These are phyloP conservation scores for Cetraspora pellucida DNA, from an alignment of 192 early-diverging fungal genomes.

Conservation along the genomic window DNA sequence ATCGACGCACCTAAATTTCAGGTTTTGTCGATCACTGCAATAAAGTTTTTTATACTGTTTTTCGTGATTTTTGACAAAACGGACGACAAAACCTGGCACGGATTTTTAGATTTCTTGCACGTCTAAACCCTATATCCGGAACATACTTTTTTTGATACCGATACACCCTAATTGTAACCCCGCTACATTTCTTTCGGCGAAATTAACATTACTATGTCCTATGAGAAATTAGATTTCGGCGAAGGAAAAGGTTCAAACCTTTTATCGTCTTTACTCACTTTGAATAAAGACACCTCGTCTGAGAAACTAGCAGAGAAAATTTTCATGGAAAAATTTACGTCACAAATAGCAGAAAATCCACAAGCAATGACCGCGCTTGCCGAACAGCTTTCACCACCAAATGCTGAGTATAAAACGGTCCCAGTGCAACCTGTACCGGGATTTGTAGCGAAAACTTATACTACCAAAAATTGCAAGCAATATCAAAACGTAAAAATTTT, in stretches of 20 bases:
- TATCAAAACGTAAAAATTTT: constrained; percentile 54
- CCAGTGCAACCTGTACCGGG: constrained; percentile 55
- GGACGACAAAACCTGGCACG: too few relatives aligned
- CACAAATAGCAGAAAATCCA: constrained; percentile 46
- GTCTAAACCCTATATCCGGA: too few relatives aligned
- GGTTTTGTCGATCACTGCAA: too few relatives aligned
- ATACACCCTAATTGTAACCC: too few relatives aligned
- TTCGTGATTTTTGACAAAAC: too few relatives aligned
- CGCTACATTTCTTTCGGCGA: too few relatives aligned
- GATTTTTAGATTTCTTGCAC: too few relatives aligned
- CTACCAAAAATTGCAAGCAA: constrained; percentile 35
- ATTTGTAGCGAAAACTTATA: constrained; percentile 55
- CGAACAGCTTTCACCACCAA: constrained; percentile 35
- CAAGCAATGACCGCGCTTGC: constrained; percentile 41
- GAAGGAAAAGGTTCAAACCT: not conserved
- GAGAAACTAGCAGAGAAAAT: not conserved
- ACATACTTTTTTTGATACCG: too few relatives aligned
- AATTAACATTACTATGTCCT: not conserved
- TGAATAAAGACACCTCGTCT: not conserved
- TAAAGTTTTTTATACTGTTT: too few relatives aligned
- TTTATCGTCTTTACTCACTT: not conserved
- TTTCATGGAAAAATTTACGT: constrained; percentile 1
- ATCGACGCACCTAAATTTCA: too few relatives aligned
- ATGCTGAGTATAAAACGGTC: not conserved
- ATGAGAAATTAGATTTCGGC: not conserved